These are phyloP conservation scores for Silene noctiflora DNA, from an alignment of 179 eudicot species.

Conservation along the genomic window DNA sequence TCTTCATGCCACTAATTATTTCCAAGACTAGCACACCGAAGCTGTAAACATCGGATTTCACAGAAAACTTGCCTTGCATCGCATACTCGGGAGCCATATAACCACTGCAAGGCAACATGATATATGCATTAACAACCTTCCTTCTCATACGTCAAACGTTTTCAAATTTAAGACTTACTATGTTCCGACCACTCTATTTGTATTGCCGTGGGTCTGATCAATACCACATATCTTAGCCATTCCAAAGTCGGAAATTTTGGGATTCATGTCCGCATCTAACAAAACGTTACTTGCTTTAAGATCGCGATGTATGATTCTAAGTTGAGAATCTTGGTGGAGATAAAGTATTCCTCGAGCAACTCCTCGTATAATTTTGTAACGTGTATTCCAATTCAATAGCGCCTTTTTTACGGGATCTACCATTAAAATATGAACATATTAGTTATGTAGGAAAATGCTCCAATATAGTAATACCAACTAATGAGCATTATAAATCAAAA, in stretches of 20 bases:
- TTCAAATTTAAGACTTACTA: slow-evolving; percentile 26
- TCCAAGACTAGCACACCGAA: neutral
- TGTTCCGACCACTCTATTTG: slow-evolving; percentile 43
- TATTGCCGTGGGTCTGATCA: slow-evolving; percentile 33
- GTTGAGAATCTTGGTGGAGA: slow-evolving; percentile 46
- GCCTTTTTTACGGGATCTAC: no score
- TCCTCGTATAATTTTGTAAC: slow-evolving; percentile 37
- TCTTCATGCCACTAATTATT: neutral
- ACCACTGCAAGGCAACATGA: no score
- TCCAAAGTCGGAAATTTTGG: slow-evolving; percentile 57
- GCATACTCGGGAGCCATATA: no score
- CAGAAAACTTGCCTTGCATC: neutral
- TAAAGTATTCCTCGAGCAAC: slow-evolving; percentile 44
- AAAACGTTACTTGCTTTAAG: no score
- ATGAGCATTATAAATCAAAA: no score
- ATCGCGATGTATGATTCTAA: slow-evolving; percentile 49
- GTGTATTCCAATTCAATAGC: slow-evolving; percentile 33
- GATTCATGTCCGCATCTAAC: neutral
- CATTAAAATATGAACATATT: no score
- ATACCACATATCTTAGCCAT: slow-evolving; percentile 38
- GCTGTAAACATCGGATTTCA: neutral
- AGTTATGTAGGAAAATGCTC: no score
- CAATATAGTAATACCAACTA: no score
- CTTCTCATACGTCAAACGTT: no score
- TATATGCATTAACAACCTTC: no score